phyloP scores from a whole-genome alignment of 108 stramenopile genomes.

The Chaetoceros tenuissimus region DNA sequence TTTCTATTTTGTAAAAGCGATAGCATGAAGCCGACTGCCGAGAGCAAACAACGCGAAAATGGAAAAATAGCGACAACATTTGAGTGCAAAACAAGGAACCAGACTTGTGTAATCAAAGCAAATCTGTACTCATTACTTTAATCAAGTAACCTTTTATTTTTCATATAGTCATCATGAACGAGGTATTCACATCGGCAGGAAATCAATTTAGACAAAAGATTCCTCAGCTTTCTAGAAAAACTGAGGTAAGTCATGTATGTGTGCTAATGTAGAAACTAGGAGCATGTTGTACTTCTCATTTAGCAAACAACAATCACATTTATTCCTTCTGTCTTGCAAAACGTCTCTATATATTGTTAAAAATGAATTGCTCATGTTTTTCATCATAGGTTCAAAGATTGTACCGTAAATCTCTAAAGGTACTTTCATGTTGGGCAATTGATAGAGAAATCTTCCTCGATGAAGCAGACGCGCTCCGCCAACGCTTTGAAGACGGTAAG shows the following conservation, averaged over 20 bases:
- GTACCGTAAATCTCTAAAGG: conserved; percentile 70
- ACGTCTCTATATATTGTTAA: not conserved
- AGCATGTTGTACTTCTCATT: not conserved
- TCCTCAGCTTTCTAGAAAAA: conserved; percentile 59
- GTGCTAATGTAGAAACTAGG: not conserved
- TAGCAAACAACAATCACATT: not conserved
- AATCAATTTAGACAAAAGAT: conserved; percentile 64
- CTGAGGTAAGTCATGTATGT: conserved; percentile 42
- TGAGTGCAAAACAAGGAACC: too few species aligned
- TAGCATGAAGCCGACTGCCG: too few species aligned
- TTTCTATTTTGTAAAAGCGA: too few species aligned
- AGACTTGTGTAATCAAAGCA: too few species aligned
- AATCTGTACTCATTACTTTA: too few species aligned
- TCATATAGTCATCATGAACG: conserved; percentile 35
- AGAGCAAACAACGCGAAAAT: too few species aligned
- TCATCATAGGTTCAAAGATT: conserved; percentile 56
- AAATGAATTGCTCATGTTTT: not conserved
- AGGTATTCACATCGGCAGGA: conserved; percentile 56
- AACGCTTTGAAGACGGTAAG: conserved; percentile 73
- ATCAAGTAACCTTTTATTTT: too few species aligned
- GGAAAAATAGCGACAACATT: too few species aligned
- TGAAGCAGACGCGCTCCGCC: conserved; percentile 70
- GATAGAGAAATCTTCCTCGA: conserved; percentile 86
- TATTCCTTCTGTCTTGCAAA: not conserved
- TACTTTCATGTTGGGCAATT: conserved; percentile 77